A percentile compares a stretch with the other conserved stretches of the same genome.
Evolutionary conservation across 108 stramenopile species (phyloP).

Genomic region (Skeletonema costatum): DNA sequence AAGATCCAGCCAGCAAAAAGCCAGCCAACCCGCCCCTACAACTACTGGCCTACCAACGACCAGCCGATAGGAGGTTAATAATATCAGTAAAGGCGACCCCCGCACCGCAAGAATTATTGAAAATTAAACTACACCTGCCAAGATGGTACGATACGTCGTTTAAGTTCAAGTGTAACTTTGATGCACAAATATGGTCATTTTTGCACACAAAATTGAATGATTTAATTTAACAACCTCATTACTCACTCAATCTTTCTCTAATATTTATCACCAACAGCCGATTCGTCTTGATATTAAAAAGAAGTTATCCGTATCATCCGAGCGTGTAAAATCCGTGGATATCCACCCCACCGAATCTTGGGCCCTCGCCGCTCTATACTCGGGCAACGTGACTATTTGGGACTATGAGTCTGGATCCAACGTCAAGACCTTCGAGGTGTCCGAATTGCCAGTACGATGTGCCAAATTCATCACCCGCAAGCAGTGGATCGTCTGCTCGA

Average conservation of each 20-base stretch:
- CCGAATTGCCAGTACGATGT: slow-evolving; percentile 95
- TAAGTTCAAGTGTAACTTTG: not conserved
- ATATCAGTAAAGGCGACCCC: no score
- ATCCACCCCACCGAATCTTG: slow-evolving; percentile 97
- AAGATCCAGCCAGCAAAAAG: no score
- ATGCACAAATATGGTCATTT: not conserved
- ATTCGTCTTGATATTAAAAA: slow-evolving; percentile 90
- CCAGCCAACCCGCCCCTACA: no score
- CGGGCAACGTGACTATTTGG: slow-evolving; percentile 98
- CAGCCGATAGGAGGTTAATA: no score
- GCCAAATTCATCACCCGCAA: slow-evolving; percentile 97
- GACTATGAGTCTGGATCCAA: slow-evolving; percentile 88
- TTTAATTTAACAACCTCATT: not conserved
- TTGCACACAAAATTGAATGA: not conserved
- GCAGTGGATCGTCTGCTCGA: slow-evolving; percentile 94
- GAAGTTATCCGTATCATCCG: slow-evolving; percentile 87
- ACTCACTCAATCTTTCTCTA: not conserved
- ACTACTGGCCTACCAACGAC: no score
- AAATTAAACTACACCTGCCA: not conserved
- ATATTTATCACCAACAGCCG: slow-evolving; percentile 49
- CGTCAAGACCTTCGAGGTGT: slow-evolving; percentile 95
- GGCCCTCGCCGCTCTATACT: slow-evolving; percentile 97
- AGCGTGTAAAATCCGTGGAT: slow-evolving; percentile 98
- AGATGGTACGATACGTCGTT: not conserved
- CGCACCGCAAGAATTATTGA: no score